Evolutionary conservation across 192 early-diverging fungal species (phyloP).

Genomic region (Globomyces pollinis-pini): DNA sequence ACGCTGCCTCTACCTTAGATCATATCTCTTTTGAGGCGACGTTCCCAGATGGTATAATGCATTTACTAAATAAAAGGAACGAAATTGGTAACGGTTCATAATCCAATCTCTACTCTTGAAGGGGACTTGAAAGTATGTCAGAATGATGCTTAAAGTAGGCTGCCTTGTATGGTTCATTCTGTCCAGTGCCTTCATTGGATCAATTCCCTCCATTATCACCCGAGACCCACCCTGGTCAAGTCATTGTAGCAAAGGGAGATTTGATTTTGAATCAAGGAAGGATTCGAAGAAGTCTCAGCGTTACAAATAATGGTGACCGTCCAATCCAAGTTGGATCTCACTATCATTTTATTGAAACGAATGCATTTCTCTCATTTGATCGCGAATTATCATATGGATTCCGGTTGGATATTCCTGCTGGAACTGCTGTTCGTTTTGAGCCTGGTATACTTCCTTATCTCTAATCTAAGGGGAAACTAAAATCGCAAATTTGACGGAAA

Average conservation of each 20-base stretch:
- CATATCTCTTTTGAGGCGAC: conserved; percentile 85
- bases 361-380: conserved; percentile 74
- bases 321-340: conserved; percentile 94
- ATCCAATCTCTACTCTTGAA: conserved; percentile 76
- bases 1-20: conserved; percentile 59
- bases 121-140: conserved; percentile 75
- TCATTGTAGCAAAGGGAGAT: conserved; percentile 55
- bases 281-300: conserved; percentile 54
- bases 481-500: conserved; percentile 71
- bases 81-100: conserved; percentile 88
- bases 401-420: conserved; percentile 87
- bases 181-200: conserved; percentile 62
- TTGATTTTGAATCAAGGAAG: conserved; percentile 77
- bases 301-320: conserved; percentile 90
- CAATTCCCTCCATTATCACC: conserved; percentile 29
- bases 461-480: conserved; percentile 88
- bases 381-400: conserved; percentile 74
- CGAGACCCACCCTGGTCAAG: conserved; percentile 49
- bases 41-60: conserved; percentile 89
- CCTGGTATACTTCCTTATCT: no score
- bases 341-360: conserved; percentile 94
- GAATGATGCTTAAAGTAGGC: no score
- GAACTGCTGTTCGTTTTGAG: conserved; percentile 92
- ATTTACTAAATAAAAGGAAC: no score
- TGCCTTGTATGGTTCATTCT: conserved; percentile 82